phyloP scores from a whole-genome alignment of 257 asterid genomes.

The Salvia hispanica region DNA sequence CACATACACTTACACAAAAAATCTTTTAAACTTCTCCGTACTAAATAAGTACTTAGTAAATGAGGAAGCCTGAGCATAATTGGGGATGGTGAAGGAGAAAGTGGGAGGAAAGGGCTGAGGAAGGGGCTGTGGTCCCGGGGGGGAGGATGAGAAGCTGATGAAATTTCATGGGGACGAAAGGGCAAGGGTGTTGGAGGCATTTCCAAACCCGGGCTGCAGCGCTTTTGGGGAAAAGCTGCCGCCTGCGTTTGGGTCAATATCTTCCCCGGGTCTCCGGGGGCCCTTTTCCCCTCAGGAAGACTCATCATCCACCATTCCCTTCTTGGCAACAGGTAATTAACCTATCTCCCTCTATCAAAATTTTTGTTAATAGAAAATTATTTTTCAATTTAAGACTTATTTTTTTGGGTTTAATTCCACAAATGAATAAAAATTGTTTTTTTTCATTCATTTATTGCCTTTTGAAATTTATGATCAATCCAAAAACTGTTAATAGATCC shows the following conservation, averaged over 20 bases:
- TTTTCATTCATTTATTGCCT: too few species aligned
- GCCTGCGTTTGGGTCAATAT: slow-evolving; percentile 85
- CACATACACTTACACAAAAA: too few species aligned
- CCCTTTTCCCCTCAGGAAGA: slow-evolving; percentile 85
- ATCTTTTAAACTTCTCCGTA: too few species aligned
- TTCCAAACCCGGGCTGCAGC: slow-evolving; percentile 66
- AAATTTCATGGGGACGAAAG: slow-evolving; percentile 66
- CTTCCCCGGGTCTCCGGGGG: slow-evolving; percentile 80
- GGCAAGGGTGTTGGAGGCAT: slow-evolving; percentile 95
- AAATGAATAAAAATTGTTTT: too few species aligned
- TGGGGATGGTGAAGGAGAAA: slow-evolving; percentile 31
- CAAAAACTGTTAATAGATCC: too few species aligned
- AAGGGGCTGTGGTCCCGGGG: slow-evolving; percentile 96
- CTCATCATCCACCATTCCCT: slow-evolving; percentile 82
- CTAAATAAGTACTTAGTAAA: background rate
- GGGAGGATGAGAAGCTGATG: slow-evolving; percentile 83
- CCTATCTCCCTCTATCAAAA: too few species aligned
- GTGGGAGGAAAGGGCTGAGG: slow-evolving; percentile 37
- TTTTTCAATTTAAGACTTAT: too few species aligned
- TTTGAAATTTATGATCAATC: background rate
- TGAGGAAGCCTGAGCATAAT: slow-evolving; percentile 45
- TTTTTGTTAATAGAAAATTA: too few species aligned
- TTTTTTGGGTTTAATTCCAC: too few species aligned
- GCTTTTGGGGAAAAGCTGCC: slow-evolving; percentile 89
- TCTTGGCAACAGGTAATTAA: slow-evolving; percentile 79